A percentile compares a stretch with the other conserved stretches of the same genome.
phyloP scores from a whole-genome alignment of 208 protist species.

The Leishmania gerbilli region DNA sequence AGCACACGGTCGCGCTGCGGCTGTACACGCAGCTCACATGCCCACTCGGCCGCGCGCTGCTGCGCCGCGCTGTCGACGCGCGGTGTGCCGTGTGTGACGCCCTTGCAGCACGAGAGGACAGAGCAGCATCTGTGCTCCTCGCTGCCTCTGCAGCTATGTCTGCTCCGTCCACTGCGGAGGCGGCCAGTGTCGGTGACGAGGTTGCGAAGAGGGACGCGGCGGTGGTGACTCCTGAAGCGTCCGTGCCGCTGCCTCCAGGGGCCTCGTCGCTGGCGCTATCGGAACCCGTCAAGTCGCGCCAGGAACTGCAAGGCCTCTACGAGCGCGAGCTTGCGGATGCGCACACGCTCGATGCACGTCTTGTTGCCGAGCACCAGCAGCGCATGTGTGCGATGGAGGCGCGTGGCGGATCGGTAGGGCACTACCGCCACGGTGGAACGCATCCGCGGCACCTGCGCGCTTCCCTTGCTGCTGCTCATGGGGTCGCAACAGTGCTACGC shows the following conservation, averaged over 20 bases:
- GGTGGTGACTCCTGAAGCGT: not conserved
- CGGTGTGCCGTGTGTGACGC: constrained; percentile 21
- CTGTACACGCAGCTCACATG: constrained; percentile 36
- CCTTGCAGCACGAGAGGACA: constrained; percentile 18
- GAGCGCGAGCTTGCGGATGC: constrained; percentile 5
- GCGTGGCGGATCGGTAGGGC: not conserved
- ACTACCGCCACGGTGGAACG: not conserved
- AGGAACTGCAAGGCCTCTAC: constrained; percentile 27
- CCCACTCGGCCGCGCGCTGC: constrained; percentile 13
- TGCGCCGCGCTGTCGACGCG: constrained; percentile 19
- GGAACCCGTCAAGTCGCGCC: constrained; percentile 14
- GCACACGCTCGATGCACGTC: constrained; percentile 13
- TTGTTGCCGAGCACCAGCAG: constrained; percentile 17
- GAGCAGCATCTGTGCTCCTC: constrained; percentile 1
- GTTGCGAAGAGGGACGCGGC: not conserved
- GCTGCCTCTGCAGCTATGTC: not conserved
- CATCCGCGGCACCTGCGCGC: not conserved
- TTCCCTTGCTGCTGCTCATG: not conserved
- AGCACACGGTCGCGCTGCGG: constrained; percentile 29
- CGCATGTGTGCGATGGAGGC: not conserved
- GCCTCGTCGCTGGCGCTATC: constrained; percentile 9
- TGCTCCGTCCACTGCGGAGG: not conserved
- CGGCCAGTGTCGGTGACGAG: not conserved
- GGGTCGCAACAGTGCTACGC: constrained; percentile 8
- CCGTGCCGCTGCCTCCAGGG: not conserved